These are phyloP conservation scores for Aristolochia contorta DNA, from an alignment of 164 flowering plant species.

Conservation along the genomic window DNA sequence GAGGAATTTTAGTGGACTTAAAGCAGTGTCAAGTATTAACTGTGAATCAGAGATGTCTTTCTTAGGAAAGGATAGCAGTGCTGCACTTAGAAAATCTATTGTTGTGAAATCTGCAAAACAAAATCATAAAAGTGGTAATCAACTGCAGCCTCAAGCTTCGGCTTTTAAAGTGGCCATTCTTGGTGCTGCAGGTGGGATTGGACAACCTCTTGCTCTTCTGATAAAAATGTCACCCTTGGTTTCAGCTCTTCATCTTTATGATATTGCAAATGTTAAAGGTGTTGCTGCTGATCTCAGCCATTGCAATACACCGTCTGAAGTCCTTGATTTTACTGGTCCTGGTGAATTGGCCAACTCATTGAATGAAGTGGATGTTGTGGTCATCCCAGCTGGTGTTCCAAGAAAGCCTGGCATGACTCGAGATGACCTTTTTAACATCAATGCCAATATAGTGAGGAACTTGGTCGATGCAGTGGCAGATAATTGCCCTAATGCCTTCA, in stretches of 20 bases:
- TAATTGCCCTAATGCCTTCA: constrained; percentile 21
- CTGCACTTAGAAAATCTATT: constrained; percentile 5
- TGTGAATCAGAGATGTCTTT: constrained; percentile 12
- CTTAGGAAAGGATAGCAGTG: constrained; percentile 9
- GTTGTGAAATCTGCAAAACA: neutral
- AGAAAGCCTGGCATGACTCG: constrained; percentile 99
- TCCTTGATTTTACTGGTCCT: constrained; percentile 10
- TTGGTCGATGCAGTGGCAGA: constrained; percentile 15
- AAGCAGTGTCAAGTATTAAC: constrained; percentile 5
- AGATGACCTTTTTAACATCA: constrained; percentile 39
- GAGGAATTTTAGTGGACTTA: constrained; percentile 12
- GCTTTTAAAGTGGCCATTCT: constrained; percentile 27
- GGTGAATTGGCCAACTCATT: constrained; percentile 8
- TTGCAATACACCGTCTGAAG: constrained; percentile 12
- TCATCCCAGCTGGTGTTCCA: constrained; percentile 98
- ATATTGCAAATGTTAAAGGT: constrained; percentile 13
- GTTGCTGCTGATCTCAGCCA: constrained; percentile 15
- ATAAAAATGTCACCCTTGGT: constrained; percentile 13
- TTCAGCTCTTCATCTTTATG: constrained; percentile 14
- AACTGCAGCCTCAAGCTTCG: constrained; percentile 10
- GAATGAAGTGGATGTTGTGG: constrained; percentile 80
- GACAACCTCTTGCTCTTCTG: constrained; percentile 22
- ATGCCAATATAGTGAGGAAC: constrained; percentile 22
- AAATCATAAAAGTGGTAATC: neutral
- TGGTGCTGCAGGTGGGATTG: constrained; percentile 39